Percentiles rank a stretch among this genome's conserved stretches.
Evolutionary conservation across 805 yeast species (phyloP).

Genomic region (Clavispora phyllophila): DNA sequence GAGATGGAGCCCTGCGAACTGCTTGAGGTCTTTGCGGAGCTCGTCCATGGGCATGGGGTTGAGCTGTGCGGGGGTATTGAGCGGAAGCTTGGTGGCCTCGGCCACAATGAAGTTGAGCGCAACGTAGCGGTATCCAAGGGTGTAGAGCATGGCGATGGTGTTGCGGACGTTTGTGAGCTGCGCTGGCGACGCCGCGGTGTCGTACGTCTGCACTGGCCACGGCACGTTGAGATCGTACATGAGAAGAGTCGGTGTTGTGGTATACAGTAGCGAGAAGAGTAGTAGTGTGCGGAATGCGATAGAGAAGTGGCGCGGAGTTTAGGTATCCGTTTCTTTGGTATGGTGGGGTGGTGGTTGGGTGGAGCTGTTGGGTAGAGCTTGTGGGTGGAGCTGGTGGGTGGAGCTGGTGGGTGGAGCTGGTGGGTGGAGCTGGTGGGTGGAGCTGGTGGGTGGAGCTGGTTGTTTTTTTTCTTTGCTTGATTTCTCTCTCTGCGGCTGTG

Average conservation of each 20-base stretch:
- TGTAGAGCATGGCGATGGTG: slow-evolving; percentile 48
- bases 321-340: too few relatives aligned
- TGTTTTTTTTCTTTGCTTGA: too few relatives aligned
- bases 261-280: background rate
- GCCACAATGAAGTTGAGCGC: slow-evolving; percentile 65
- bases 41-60: slow-evolving; percentile 41
- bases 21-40: slow-evolving; percentile 13
- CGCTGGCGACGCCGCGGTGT: slow-evolving; percentile 31
- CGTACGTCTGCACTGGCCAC: slow-evolving; percentile 60
- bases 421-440: too few relatives aligned
- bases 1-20: slow-evolving; percentile 34
- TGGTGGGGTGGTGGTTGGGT: too few relatives aligned
- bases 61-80: slow-evolving; percentile 38
- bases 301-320: too few relatives aligned
- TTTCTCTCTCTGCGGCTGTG: too few relatives aligned
- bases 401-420: too few relatives aligned
- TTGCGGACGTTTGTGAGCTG: slow-evolving; percentile 44
- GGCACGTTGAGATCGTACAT: slow-evolving; percentile 63
- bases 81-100: slow-evolving; percentile 50
- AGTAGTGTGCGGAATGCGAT: too few relatives aligned
- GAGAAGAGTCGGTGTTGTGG: background rate
- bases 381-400: too few relatives aligned
- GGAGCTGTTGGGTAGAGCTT: too few relatives aligned
- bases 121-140: slow-evolving; percentile 67
- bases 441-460: too few relatives aligned